Base-by-base conservation (phyloP, 2,329 filamentous ascomycete genomes). In the Fusarium tricinctum region DNA sequence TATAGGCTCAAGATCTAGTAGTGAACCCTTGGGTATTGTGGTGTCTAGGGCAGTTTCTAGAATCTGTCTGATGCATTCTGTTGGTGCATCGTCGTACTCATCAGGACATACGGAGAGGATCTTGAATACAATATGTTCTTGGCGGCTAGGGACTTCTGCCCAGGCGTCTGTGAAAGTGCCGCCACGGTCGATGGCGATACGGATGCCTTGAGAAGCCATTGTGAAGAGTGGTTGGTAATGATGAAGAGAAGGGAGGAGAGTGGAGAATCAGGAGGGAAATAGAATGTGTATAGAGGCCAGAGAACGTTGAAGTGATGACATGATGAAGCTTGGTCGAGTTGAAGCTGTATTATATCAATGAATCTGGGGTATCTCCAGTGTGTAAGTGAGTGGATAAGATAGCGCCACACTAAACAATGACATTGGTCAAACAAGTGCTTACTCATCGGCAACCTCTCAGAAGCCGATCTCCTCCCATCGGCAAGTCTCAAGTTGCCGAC, bases 71-170 rank as follows among this genome's bases (percentile, higher is more conserved):
- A 93, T 93, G 23, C 90, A 90, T 81, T 93, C 91, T 30, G 92
- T 83, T 0, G 91, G 91, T 0, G 91, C 91, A 78, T 93, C 91
- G 42, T 87, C 81, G 77, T 93, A 93, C 77, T 93, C 92, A 22
- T 83, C 81, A 0, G 91, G 91, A 70, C 92, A 90, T 60, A 91
- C 89, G 2, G 72, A 74, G 2, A 74, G 66, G 6, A 70, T 60
- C n/a, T 74, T 74, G 51, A 74, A 68, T 19, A 74, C 70, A 5
- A 74, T 61, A n/a, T 73, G 68, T 5, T 74, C 63, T 30, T 61
- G 22, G 38, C 55, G 54, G 9, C 70, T 68, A 1, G 72, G 72
- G 2, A 74, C 50, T 26, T 66, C 58, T 14, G 72, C 72, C 68
- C 69, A 71, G 2, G 70, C 71, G 20, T 75, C 74, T 45, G 74